These are phyloP conservation scores for Fusarium compactum DNA, from an alignment of 2,329 filamentous ascomycete species.

Conservation along the genomic window DNA sequence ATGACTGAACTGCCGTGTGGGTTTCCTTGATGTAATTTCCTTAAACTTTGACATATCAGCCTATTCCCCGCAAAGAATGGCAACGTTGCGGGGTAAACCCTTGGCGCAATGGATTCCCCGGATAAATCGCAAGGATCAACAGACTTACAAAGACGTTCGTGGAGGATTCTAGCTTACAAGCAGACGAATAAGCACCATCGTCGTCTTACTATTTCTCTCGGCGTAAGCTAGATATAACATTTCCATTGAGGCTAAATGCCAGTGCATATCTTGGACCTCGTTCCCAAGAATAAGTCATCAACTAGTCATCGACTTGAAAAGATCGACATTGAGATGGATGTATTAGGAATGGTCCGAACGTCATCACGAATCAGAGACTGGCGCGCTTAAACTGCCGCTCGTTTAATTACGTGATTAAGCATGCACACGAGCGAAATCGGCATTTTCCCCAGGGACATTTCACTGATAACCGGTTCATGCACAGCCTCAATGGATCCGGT, in stretches of 20 bases:
- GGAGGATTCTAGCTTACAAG: not conserved
- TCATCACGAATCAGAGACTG: not conserved
- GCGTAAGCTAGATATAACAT: not conserved
- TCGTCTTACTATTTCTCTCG: not conserved
- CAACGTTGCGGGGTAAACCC: conserved; percentile 10
- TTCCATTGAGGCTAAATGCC: conserved; percentile 1
- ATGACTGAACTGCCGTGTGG: not conserved
- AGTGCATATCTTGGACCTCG: not conserved
- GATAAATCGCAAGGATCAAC: not conserved
- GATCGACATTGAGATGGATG: not conserved
- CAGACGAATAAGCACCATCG: not conserved
- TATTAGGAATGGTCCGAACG: not conserved
- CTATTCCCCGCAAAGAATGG: conserved; percentile 1
- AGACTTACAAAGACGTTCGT: not conserved
- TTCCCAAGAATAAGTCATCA: not conserved
- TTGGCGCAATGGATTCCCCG: conserved; percentile 2
- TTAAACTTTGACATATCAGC: not conserved
- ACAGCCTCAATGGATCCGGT: not conserved
- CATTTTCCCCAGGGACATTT: not conserved
- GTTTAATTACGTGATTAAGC: not conserved
- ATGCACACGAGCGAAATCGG: not conserved
- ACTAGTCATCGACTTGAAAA: not conserved
- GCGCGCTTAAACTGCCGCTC: not conserved
- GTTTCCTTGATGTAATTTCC: not conserved
- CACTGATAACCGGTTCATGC: not conserved